Conservation (phyloP, 306 rosid genomes). For the Dalbergia cultrata region DNA sequence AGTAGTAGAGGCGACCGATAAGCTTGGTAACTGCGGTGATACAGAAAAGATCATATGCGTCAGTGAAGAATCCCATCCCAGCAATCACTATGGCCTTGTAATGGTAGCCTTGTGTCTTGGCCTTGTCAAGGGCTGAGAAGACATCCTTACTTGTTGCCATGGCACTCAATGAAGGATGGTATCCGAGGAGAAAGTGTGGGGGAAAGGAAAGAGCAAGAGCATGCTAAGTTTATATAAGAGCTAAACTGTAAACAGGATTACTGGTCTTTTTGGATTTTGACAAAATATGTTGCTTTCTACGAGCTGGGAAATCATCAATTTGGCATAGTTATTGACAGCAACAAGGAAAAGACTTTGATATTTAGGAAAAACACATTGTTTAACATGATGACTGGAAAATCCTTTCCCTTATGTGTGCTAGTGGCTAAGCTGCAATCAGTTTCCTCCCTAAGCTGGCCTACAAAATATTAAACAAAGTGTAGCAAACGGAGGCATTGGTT, state of each 20-base stretch:
- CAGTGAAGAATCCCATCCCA: conserved; percentile 75
- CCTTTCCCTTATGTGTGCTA: neutral
- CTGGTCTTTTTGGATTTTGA: conserved; percentile 41
- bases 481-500: neutral
- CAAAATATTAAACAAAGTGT: neutral
- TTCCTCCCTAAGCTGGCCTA: conserved; percentile 25
- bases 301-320: neutral
- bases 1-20: conserved; percentile 64
- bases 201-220: conserved; percentile 9
- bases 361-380: conserved; percentile 32
- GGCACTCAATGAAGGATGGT: conserved; percentile 36
- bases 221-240: conserved; percentile 27
- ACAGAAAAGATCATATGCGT: conserved; percentile 73
- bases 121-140: conserved; percentile 65
- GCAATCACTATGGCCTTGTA: conserved; percentile 66
- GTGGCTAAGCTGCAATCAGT: conserved; percentile 20
- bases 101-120: conserved; percentile 66
- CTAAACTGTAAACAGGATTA: neutral
- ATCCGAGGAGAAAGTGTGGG: conserved; percentile 19
- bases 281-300: conserved; percentile 40
- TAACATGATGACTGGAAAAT: neutral
- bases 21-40: conserved; percentile 65
- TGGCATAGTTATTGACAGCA: conserved; percentile 28
- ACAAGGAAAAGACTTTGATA: conserved; percentile 45
- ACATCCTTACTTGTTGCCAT: conserved; percentile 51